Evolutionary conservation across 768 basidiomycete species (phyloP).

Genomic region (Pleurotus salmoneostramineus): DNA sequence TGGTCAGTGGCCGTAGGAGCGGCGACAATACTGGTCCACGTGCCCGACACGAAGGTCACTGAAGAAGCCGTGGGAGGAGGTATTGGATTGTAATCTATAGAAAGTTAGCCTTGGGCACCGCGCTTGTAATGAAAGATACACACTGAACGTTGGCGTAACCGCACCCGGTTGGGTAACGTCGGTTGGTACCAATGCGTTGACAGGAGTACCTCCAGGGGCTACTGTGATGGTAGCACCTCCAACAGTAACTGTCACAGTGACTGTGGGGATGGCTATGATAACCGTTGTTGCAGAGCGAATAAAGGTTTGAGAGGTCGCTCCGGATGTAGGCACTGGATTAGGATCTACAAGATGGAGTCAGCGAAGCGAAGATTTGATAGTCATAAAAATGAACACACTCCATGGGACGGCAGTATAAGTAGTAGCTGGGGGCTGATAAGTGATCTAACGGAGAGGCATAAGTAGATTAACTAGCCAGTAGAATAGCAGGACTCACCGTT

Average conservation of each 20-base stretch:
- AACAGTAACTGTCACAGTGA: neutral
- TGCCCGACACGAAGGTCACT: slow-evolving; percentile 1
- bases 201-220: slow-evolving; percentile 4
- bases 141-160: slow-evolving; percentile 1
- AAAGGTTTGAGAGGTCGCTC: neutral
- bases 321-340: neutral
- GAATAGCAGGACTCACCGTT: neutral
- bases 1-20: neutral
- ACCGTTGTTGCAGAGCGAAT: neutral
- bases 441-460: neutral
- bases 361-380: no score
- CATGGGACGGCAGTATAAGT: slow-evolving; percentile 5
- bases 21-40: slow-evolving; percentile 1
- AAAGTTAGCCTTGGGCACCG: neutral
- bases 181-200: neutral
- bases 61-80: neutral
- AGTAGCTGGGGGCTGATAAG: neutral
- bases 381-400: slow-evolving; percentile 1
- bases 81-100: neutral
- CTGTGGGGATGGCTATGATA: neutral
- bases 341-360: neutral
- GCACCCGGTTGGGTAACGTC: slow-evolving; percentile 2
- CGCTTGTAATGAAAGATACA: neutral
- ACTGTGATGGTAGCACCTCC: slow-evolving; percentile 1
- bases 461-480: neutral